Evolutionary conservation across 2,329 filamentous ascomycete species (phyloP).

Genomic region (Lasiodiplodia sp.): DNA sequence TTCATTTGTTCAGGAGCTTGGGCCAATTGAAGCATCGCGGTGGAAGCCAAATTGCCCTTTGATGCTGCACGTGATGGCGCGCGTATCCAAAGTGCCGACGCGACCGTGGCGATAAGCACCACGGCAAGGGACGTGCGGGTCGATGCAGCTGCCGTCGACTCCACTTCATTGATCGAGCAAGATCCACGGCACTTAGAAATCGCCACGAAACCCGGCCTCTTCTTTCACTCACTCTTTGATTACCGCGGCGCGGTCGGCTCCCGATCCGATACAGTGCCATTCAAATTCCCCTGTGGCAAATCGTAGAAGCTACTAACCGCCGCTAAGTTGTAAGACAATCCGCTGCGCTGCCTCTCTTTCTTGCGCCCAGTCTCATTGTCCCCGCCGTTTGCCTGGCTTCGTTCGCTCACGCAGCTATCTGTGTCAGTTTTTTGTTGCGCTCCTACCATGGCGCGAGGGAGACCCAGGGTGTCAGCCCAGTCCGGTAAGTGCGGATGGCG

Average conservation of each 20-base stretch:
- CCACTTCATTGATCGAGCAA: conserved; percentile 12
- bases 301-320: conserved; percentile 2
- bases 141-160: conserved; percentile 15
- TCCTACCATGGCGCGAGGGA: conserved; percentile 17
- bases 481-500: conserved; percentile 15
- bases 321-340: conserved; percentile 21
- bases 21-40: background rate
- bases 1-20: background rate
- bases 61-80: background rate
- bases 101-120: conserved; percentile 6
- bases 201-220: background rate
- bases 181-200: background rate
- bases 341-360: background rate
- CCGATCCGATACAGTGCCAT: background rate
- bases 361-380: background rate
- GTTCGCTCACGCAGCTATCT: background rate
- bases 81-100: background rate
- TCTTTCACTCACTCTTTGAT: conserved; percentile 2
- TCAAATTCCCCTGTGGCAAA: conserved; percentile 24
- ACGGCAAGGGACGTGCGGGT: conserved; percentile 15
- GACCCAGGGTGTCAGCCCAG: conserved; percentile 5
- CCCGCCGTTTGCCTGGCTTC: background rate
- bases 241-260: background rate
- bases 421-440: background rate
- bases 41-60: background rate